Percentiles rank a stretch among this genome's conserved stretches.
These are phyloP conservation scores for Ostreobium quekettii DNA, from an alignment of 139 green algal species.

Conservation along the genomic window DNA sequence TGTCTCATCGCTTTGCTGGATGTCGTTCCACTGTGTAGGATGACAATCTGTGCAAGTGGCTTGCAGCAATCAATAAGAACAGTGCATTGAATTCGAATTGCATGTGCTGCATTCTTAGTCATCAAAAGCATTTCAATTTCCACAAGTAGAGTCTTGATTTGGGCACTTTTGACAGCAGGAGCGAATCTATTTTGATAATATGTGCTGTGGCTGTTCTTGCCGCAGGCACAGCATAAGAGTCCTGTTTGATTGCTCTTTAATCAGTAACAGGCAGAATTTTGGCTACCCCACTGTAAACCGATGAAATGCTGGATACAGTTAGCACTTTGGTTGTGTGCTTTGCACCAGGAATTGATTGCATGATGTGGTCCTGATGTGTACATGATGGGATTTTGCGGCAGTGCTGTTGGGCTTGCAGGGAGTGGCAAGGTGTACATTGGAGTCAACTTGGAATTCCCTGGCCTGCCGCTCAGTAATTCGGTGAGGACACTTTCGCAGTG, in stretches of 20 bases:
- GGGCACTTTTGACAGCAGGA: background rate
- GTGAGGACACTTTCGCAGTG: slow-evolving; percentile 22
- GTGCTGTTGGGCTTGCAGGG: slow-evolving; percentile 56
- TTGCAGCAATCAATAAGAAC: background rate
- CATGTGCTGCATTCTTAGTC: background rate
- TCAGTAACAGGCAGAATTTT: too few species aligned
- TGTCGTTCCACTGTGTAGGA: background rate
- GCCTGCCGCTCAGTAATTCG: slow-evolving; percentile 61
- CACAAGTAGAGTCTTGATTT: background rate
- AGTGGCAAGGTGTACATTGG: slow-evolving; percentile 73
- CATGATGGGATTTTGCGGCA: slow-evolving; percentile 31
- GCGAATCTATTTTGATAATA: background rate
- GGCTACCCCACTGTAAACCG: too few species aligned
- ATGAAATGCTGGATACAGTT: background rate
- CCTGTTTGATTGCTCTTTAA: too few species aligned
- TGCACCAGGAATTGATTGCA: background rate
- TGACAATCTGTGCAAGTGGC: background rate
- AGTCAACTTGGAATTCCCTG: slow-evolving; percentile 77
- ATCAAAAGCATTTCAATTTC: background rate
- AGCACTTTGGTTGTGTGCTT: background rate
- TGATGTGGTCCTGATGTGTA: background rate
- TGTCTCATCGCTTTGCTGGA: background rate
- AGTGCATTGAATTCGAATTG: background rate
- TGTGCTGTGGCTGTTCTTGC: slow-evolving; percentile 10
- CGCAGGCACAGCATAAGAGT: too few species aligned